phyloP scores from a whole-genome alignment of 495 filamentous ascomycete genomes.

The Penicillium crystallinum region DNA sequence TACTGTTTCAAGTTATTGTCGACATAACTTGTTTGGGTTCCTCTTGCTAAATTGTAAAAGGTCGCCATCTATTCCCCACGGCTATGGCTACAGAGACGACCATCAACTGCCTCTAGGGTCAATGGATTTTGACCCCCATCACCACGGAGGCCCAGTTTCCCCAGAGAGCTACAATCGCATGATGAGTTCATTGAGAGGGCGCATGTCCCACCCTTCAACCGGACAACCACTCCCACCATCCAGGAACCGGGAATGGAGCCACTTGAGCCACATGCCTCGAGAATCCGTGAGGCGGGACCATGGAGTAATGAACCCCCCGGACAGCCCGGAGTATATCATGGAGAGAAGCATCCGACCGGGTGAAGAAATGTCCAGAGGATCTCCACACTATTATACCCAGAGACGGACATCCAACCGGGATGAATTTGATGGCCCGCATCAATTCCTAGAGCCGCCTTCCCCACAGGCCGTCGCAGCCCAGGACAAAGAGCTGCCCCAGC shows the following conservation, averaged over 20 bases:
- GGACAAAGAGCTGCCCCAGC: constrained; percentile 72
- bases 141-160: constrained; percentile 27
- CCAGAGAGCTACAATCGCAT: constrained; percentile 20
- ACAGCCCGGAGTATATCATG: constrained; percentile 38
- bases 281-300: constrained; percentile 31
- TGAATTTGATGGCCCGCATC: constrained; percentile 83
- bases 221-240: constrained; percentile 29
- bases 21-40: constrained; percentile 9
- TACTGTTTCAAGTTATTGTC: constrained; percentile 5
- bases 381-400: constrained; percentile 54
- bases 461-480: constrained; percentile 63
- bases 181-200: constrained; percentile 23
- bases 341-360: constrained; percentile 36
- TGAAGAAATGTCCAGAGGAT: constrained; percentile 42
- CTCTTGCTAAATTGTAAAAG: constrained; percentile 31
- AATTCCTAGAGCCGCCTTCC: constrained; percentile 65
- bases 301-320: constrained; percentile 28
- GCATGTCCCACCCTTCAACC: constrained; percentile 36
- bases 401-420: constrained; percentile 75
- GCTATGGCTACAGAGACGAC: constrained; percentile 29
- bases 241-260: constrained; percentile 35
- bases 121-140: constrained; percentile 32
- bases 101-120: constrained; percentile 16
- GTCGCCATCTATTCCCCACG: constrained; percentile 27
- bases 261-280: constrained; percentile 28